phyloP scores from a whole-genome alignment of 805 yeast species.

The Saccharomycopsis lassenensis region DNA sequence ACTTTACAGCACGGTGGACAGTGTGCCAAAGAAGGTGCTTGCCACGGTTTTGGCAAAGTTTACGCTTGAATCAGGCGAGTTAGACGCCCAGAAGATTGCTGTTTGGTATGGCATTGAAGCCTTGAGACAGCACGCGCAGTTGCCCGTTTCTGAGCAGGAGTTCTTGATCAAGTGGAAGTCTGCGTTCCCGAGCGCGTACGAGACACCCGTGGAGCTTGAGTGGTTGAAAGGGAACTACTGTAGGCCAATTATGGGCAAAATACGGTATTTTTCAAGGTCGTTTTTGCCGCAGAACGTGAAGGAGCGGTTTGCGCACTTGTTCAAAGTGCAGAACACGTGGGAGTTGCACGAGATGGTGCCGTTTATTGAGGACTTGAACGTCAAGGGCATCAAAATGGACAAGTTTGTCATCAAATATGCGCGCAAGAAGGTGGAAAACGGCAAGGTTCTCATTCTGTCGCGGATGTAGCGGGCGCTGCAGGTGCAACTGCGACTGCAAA shows the following conservation, averaged over 20 bases:
- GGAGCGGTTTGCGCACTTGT: slow-evolving; percentile 40
- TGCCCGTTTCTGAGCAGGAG: slow-evolving; percentile 33
- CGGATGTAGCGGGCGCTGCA: slow-evolving; percentile 16
- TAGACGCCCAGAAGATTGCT: slow-evolving; percentile 37
- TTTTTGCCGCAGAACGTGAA: slow-evolving; percentile 38
- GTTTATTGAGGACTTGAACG: slow-evolving; percentile 43
- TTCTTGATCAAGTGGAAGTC: slow-evolving; percentile 56
- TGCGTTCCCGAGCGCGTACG: slow-evolving; percentile 51
- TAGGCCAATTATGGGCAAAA: slow-evolving; percentile 32
- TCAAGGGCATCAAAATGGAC: slow-evolving; percentile 42
- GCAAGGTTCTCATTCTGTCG: slow-evolving; percentile 27
- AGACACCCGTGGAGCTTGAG: slow-evolving; percentile 44
- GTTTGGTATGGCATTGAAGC: slow-evolving; percentile 55
- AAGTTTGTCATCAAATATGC: slow-evolving; percentile 55
- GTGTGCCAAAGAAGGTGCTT: slow-evolving; percentile 25
- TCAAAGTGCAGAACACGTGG: slow-evolving; percentile 50
- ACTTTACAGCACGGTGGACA: slow-evolving; percentile 3
- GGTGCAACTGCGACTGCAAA: too few species aligned
- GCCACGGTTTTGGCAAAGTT: slow-evolving; percentile 42
- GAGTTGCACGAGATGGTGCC: slow-evolving; percentile 51
- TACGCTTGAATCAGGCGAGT: slow-evolving; percentile 21
- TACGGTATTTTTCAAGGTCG: slow-evolving; percentile 43
- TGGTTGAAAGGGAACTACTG: slow-evolving; percentile 46
- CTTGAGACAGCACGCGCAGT: slow-evolving; percentile 29
- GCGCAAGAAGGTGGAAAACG: slow-evolving; percentile 37